Percentiles rank a stretch among this genome's conserved stretches.
Conservation (phyloP, 1,284 basidiomycete genomes). For the Retiboletus flavoniger region DNA sequence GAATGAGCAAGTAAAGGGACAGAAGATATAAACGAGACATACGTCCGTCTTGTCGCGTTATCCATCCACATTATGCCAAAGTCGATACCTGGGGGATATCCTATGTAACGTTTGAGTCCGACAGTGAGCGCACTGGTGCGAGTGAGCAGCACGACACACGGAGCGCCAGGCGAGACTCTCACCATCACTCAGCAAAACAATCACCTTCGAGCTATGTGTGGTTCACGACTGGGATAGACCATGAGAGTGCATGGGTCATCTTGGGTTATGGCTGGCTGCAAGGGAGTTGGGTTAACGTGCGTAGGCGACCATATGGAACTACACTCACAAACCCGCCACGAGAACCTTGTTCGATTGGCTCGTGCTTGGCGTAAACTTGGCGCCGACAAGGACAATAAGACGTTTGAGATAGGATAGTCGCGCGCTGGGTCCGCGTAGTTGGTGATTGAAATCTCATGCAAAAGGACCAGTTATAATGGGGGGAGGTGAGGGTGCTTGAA, state of each 20-base stretch:
- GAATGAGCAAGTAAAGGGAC: neutral
- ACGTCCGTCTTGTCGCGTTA: constrained; percentile 47
- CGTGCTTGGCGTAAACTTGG: constrained; percentile 78
- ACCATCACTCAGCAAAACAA: constrained; percentile 75
- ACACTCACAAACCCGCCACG: constrained; percentile 71
- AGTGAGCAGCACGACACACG: neutral
- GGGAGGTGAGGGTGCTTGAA: neutral
- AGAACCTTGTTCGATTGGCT: constrained; percentile 71
- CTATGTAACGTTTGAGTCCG: constrained; percentile 61
- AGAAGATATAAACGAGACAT: constrained; percentile 18
- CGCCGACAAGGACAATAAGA: constrained; percentile 75
- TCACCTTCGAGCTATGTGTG: constrained; percentile 90
- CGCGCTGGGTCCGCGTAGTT: constrained; percentile 84
- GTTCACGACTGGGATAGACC: constrained; percentile 85
- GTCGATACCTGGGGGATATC: constrained; percentile 66
- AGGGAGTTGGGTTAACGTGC: neutral
- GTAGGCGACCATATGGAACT: neutral
- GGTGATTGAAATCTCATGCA: constrained; percentile 75
- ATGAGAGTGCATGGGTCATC: constrained; percentile 67
- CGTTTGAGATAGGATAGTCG: constrained; percentile 84
- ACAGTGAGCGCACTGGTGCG: constrained; percentile 48
- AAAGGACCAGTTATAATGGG: neutral
- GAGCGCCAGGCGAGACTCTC: neutral
- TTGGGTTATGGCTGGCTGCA: constrained; percentile 25
- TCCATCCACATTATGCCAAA: constrained; percentile 59